phyloP scores from a whole-genome alignment of 108 stramenopile genomes.

The Craspedostauros australis region DNA sequence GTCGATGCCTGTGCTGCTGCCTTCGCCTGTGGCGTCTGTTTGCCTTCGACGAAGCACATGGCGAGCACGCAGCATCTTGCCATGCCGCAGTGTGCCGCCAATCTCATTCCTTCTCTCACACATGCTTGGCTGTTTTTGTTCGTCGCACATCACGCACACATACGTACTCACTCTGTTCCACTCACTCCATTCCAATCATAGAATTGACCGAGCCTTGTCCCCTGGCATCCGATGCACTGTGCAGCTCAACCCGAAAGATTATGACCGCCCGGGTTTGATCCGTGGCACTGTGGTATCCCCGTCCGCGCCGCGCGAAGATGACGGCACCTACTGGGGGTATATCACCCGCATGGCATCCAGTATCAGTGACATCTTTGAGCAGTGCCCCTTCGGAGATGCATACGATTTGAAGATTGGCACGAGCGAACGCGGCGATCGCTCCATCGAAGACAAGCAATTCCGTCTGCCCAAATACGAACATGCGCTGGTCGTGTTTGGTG shows the following conservation, averaged over 20 bases:
- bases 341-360: conserved; percentile 80
- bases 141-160: too few species aligned
- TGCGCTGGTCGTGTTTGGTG: conserved; percentile 90
- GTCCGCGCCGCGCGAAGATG: conserved; percentile 76
- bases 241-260: conserved; percentile 56
- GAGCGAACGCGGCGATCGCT: conserved; percentile 81
- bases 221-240: conserved; percentile 91
- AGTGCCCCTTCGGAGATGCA: conserved; percentile 82
- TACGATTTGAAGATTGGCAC: conserved; percentile 96
- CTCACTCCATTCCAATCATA: conserved; percentile 2
- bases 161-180: background rate
- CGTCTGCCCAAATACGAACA: conserved; percentile 63
- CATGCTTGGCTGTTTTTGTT: too few species aligned
- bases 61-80: background rate
- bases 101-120: too few species aligned
- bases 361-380: conserved; percentile 80
- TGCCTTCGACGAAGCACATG: background rate
- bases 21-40: background rate
- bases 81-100: background rate
- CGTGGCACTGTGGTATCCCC: conserved; percentile 77
- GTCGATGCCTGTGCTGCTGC: background rate
- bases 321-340: conserved; percentile 97
- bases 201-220: conserved; percentile 64
- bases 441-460: conserved; percentile 80
- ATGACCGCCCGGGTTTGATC: conserved; percentile 41